Evolutionary conservation across 139 green algal genomes (phyloP).

Genomic region (Picochlorum sp.): DNA sequence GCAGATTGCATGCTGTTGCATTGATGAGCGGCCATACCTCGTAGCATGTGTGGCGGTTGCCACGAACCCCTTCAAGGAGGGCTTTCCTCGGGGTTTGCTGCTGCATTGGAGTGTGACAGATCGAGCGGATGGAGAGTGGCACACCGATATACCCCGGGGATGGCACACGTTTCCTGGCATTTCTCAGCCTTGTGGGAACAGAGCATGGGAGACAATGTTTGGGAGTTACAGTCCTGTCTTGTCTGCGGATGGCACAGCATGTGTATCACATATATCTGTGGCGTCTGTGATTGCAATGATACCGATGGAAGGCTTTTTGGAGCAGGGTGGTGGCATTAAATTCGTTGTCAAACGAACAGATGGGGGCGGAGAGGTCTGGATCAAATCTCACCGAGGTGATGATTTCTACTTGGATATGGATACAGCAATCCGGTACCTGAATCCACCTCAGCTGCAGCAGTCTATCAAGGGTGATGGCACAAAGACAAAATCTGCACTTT

Average conservation of each 20-base stretch:
- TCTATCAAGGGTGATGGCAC: neutral
- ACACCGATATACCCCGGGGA: conserved; percentile 11
- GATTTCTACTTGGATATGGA: conserved; percentile 27
- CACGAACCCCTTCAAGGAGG: conserved; percentile 5
- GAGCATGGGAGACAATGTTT: conserved; percentile 24
- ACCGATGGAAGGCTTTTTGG: conserved; percentile 16
- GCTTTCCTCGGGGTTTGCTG: conserved; percentile 18
- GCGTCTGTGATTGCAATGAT: conserved; percentile 24
- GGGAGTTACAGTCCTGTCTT: conserved; percentile 8
- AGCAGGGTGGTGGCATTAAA: conserved; percentile 17
- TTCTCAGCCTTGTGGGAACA: conserved; percentile 11
- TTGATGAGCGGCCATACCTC: conserved; percentile 1
- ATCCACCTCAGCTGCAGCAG: neutral
- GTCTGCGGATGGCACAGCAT: neutral
- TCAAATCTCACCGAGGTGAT: conserved; percentile 18
- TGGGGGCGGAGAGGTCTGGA: conserved; percentile 21
- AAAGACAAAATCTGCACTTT: neutral
- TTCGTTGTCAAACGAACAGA: conserved; percentile 29
- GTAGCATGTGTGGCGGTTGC: conserved; percentile 2
- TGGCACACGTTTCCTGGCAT: conserved; percentile 20
- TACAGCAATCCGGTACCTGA: conserved; percentile 6
- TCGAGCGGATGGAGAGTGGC: conserved; percentile 3
- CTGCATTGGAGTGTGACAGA: conserved; percentile 26
- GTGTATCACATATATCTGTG: neutral
- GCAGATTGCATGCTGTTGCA: conserved; percentile 11